Evolutionary conservation across 805 yeast species (phyloP), one percentile per base, ranked within the genome.

Genomic region (Debaryomyces tyrocola): DNA sequence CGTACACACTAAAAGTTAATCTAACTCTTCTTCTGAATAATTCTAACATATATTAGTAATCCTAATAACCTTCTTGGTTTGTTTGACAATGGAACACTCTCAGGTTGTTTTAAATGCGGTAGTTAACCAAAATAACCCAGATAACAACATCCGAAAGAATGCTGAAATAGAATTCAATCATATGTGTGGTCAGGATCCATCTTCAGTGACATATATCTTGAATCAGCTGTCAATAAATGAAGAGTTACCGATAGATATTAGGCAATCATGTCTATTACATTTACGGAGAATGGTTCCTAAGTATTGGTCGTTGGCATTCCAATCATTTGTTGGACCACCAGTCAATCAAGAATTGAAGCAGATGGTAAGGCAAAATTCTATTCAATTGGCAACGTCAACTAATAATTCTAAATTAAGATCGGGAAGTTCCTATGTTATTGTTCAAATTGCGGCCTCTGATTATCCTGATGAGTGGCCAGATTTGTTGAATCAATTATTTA

Each of bases 401-500:
- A 66, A 73, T 1, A 77, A 78, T 50, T 70, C 85, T 8, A 87
- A 85, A 55, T 69, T 91, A 12, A 74, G 89, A 48, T 77, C 75
- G 27, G 77, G 87, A 42, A 79, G 87, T 1, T 82, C 91, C 1
- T 84, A 88, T 52, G 84, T 87, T 12, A 79, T 90, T 14, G 87
- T 87, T 4, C 95, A 87, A 57, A 87, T 92, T 12, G 90, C 96
- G 0, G 85, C 87, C 2, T 87, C 84, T 1, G 99, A 92, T 59
- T 92, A 80, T 58, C 99, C 99, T 0, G 98, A 94, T 59, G 96
- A 90, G 60, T 92, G 98, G 98, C 96, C 97, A 0, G 77, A 74
- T 18, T 69, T 91, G 40, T 60, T 87, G 46, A 58, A 65, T 29
- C 63, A 63, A 6, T 57, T 89, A 17, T 83, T 82, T 55, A 58